Base-by-base conservation (phyloP, 805 yeast genomes). In the Schwanniomyces vanrijiae region DNA sequence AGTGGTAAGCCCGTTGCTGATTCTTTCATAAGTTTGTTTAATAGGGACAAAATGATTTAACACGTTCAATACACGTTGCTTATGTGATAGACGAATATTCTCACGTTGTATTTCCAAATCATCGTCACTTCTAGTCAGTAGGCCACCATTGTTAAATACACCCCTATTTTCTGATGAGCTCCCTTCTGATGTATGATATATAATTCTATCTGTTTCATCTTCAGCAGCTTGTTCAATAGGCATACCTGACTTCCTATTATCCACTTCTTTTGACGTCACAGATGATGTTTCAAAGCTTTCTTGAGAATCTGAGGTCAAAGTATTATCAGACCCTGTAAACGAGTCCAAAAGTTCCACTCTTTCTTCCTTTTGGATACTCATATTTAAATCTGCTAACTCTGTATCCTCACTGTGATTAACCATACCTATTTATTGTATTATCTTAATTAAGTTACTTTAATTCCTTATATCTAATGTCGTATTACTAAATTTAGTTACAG, bases 1-100 rank as follows among this genome's bases (percentile, higher is more conserved):
- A 3, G 76, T 71, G 35, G 61, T 53, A 20, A 71, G 45, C 3
- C 77, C 77, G 50, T 73, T 73, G 48, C 64, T 64, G 25, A 73
- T 63, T 28, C 77, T 54, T 44, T 73, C 76, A 49, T 73, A 73
- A 5, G 77, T 73, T 45, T 71, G 76, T 43, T 55, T 65, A 37
- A 73, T 58, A 3, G 77, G 75, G n/a, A 72, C 50, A 8, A 72
- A 48, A 37, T 61, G 66, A 45, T 64, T 58, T 7, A 68, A 47
- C 8, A 66, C 71, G 45, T 66, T 66, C 43, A 60, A 49, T 18
- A 68, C 53, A 16, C 76, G 55, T 45, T 65, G 65, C 20, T 52
- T 57, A 5, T 68, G 54, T 5, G 73, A 58, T 14, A 70, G 54
- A 33, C 48, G 53, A 22, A 46, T 43, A 10, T 41, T 21, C 5